Base-by-base conservation (phyloP, 495 filamentous ascomycete species). In the Sabuloglossum arenarium region DNA sequence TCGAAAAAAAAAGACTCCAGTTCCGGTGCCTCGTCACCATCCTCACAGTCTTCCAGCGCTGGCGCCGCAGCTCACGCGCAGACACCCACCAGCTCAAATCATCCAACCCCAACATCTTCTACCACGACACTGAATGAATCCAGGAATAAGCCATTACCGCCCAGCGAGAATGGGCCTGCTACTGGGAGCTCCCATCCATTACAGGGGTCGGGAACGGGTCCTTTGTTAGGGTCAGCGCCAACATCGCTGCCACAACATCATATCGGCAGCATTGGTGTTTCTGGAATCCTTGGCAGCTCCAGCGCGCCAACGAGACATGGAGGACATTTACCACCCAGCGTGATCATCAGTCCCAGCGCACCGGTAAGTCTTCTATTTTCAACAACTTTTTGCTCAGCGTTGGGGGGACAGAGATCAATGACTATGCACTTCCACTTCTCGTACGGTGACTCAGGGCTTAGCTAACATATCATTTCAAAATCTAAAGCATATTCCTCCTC, bases 291-390 rank as follows among this genome's bases (percentile, higher is more conserved):
- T 57, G 84, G 82, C 66, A 78, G 76, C 54, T 76, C 79, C 47
- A 79, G 72, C 57, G 86, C 85, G 25, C 82, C 85, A 10, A 78
- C 73, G 61, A 75, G 85, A 66, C 78, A 79, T 63, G 81, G 79
- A 19, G 76, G 77, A 59, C 73, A 66, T 28, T 61, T 87, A 28
- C 80, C 88, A 21, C 93, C 93, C 0, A 94, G 87, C 60, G 89
- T 98, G 60, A 80, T 98, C 55, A 89, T 98, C 63, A 96, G 90
- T 64, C 93, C 90, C 31, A 95, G 88, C 67, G 81, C 82, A 69
- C 86, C 89, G 64, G 91, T 96, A 78, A 77, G 88, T 75, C 37
- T 55, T 60, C 28, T 28, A 21, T 45, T 37, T 21, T 49, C 54
- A 8, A 43, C 21, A 21, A n/a, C 47, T 1, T 23, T 23, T 10